Conservation (phyloP, 805 yeast genomes). For the Nakazawaea sp. region DNA sequence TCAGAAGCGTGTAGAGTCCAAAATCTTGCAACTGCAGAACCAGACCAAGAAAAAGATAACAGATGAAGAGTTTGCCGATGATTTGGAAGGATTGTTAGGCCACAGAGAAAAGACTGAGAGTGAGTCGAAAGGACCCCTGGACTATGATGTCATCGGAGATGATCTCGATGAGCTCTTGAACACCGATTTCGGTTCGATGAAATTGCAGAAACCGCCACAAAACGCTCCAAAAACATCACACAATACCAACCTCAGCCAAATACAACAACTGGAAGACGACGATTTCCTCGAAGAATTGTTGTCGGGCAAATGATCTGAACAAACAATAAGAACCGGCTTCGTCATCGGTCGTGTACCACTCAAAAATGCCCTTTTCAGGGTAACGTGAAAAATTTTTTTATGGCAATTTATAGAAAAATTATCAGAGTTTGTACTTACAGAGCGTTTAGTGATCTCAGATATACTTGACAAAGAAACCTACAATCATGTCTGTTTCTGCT, state of each 20-base stretch:
- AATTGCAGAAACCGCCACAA: too few species aligned
- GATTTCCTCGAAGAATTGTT: slow-evolving; percentile 16
- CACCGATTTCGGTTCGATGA: too few species aligned
- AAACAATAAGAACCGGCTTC: too few species aligned
- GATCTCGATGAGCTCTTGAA: too few species aligned
- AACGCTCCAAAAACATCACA: too few species aligned
- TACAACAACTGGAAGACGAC: slow-evolving; percentile 13
- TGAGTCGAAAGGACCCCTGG: too few species aligned
- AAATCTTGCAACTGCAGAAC: slow-evolving; percentile 8
- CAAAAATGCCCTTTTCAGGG: slow-evolving; percentile 8
- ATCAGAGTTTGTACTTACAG: too few species aligned
- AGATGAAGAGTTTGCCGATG: slow-evolving; percentile 14
- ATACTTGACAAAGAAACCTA: background rate
- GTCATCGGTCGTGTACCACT: slow-evolving; percentile 2
- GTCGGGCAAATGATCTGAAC: too few species aligned
- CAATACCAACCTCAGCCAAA: too few species aligned
- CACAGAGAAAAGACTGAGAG: too few species aligned
- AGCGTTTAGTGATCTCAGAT: background rate
- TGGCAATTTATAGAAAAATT: slow-evolving; percentile 1
- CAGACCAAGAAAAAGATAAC: background rate
- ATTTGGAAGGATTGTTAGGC: slow-evolving; percentile 17
- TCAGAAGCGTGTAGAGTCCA: slow-evolving; percentile 11
- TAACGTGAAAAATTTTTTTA: slow-evolving; percentile 6
- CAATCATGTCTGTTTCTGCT: slow-evolving; percentile 57
- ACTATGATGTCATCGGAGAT: too few species aligned